These are phyloP conservation scores for Antitrichia curtipendula DNA, from an alignment of 225 moss, liverwort and hornwort genomes.

Conservation along the genomic window DNA sequence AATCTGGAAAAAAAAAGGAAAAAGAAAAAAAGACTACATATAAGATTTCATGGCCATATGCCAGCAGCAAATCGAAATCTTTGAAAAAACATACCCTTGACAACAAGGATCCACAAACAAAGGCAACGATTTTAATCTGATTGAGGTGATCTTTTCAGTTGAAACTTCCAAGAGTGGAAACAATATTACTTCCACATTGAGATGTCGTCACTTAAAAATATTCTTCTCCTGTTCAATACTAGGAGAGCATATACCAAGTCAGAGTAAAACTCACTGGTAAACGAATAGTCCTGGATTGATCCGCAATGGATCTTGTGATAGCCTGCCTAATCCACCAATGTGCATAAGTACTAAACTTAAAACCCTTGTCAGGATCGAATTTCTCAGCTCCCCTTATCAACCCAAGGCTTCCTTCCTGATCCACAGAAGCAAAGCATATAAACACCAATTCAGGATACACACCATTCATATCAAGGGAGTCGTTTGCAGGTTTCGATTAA, in stretches of 20 bases:
- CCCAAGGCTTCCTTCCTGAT: constrained; percentile 82
- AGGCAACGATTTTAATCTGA: neutral
- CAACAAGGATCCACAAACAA: neutral
- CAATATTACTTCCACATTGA: neutral
- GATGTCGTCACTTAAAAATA: neutral
- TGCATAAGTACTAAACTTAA: constrained; percentile 93
- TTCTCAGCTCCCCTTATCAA: constrained; percentile 85
- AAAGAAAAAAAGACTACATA: neutral
- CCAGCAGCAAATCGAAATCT: neutral
- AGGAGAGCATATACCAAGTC: neutral
- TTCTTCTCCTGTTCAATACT: neutral
- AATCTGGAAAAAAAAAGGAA: neutral
- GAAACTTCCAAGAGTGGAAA: neutral
- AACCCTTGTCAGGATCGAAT: constrained; percentile 71
- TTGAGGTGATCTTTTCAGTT: neutral
- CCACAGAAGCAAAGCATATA: neutral
- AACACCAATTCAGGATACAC: neutral
- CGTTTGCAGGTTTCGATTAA: neutral
- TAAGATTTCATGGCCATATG: neutral
- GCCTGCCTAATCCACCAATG: constrained; percentile 99
- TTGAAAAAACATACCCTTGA: neutral
- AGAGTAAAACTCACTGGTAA: constrained; percentile 42
- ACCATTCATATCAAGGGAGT: neutral
- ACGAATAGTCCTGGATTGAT: constrained; percentile 82
- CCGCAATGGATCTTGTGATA: constrained; percentile 76